Conservation (phyloP, 2,329 filamentous ascomycete species). For the Cordyceps fumosorosea region DNA sequence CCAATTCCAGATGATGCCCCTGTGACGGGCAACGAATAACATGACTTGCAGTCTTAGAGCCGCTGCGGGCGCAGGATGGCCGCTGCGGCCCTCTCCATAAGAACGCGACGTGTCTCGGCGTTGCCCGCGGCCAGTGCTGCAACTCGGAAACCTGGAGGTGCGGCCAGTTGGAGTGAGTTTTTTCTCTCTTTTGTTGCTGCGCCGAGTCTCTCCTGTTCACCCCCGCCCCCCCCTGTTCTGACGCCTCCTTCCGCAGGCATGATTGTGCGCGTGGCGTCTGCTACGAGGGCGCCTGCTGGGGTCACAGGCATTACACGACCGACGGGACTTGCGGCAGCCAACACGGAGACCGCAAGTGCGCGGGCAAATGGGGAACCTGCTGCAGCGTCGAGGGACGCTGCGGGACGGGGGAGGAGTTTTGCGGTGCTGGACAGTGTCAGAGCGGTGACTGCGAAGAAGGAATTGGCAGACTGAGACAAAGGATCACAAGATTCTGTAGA, state of each 20-base stretch:
- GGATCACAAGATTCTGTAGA: not conserved
- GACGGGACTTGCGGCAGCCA: conserved; percentile 29
- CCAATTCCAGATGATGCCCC: no score
- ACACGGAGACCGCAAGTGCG: conserved; percentile 25
- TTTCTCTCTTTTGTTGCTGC: not conserved
- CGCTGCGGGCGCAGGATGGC: conserved; percentile 21
- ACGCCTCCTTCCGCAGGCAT: conserved; percentile 16
- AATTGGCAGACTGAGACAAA: no score
- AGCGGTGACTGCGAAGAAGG: conserved; percentile 17
- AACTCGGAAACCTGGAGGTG: conserved; percentile 27
- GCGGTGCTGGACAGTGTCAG: conserved; percentile 16
- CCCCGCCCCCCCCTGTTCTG: not conserved
- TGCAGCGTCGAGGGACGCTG: conserved; percentile 23
- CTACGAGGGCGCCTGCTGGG: conserved; percentile 26
- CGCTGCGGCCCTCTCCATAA: conserved; percentile 25
- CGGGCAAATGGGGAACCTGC: conserved; percentile 26
- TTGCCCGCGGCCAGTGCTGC: conserved; percentile 23
- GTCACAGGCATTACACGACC: conserved; percentile 24
- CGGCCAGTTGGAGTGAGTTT: conserved; percentile 21
- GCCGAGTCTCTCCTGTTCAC: not conserved
- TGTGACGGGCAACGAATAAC: not conserved
- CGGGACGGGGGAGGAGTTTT: conserved; percentile 21
- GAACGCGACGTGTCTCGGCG: conserved; percentile 27
- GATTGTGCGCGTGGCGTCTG: conserved; percentile 28
- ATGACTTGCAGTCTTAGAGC: conserved; percentile 20